These are phyloP conservation scores for Passiflora organensis DNA, from an alignment of 345 rosid genomes.

Conservation along the genomic window DNA sequence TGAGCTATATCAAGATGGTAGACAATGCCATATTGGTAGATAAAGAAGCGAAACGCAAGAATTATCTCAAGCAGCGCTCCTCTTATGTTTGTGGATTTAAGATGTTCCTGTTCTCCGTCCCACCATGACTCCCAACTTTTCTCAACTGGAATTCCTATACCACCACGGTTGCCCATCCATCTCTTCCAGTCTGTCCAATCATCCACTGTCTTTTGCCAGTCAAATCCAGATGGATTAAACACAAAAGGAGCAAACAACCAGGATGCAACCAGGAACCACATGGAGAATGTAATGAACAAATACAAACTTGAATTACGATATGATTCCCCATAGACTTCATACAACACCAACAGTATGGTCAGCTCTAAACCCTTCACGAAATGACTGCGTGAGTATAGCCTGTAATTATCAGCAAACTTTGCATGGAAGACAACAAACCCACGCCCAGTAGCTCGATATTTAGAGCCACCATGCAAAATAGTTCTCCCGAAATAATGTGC, in stretches of 20 bases:
- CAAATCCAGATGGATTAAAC: slow-evolving; percentile 94
- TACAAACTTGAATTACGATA: slow-evolving; percentile 71
- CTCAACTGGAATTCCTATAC: slow-evolving; percentile 62
- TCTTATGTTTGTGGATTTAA: slow-evolving; percentile 54
- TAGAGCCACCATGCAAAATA: slow-evolving; percentile 89
- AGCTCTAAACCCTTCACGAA: slow-evolving; percentile 89
- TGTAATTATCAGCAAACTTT: slow-evolving; percentile 83
- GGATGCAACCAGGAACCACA: slow-evolving; percentile 91
- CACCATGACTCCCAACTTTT: slow-evolving; percentile 99
- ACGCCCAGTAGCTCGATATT: slow-evolving; percentile 78
- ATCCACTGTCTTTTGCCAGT: slow-evolving; percentile 94
- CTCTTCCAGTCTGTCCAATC: slow-evolving; percentile 99
- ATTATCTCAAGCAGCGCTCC: slow-evolving; percentile 77
- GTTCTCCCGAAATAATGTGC: slow-evolving; percentile 89
- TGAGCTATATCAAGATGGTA: slow-evolving; percentile 88
- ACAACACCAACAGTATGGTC: slow-evolving; percentile 59
- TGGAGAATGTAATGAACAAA: slow-evolving; percentile 64
- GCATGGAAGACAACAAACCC: slow-evolving; percentile 91
- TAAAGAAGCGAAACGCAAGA: slow-evolving; percentile 70
- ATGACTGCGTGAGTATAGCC: slow-evolving; percentile 88
- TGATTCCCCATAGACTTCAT: slow-evolving; percentile 61
- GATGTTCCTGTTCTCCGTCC: slow-evolving; percentile 84
- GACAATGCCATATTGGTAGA: slow-evolving; percentile 89
- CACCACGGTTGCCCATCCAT: slow-evolving; percentile 97
- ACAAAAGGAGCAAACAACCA: slow-evolving; percentile 95